Evolutionary conservation across 768 basidiomycete species (phyloP).

Genomic region (Kockovaella imperatae): DNA sequence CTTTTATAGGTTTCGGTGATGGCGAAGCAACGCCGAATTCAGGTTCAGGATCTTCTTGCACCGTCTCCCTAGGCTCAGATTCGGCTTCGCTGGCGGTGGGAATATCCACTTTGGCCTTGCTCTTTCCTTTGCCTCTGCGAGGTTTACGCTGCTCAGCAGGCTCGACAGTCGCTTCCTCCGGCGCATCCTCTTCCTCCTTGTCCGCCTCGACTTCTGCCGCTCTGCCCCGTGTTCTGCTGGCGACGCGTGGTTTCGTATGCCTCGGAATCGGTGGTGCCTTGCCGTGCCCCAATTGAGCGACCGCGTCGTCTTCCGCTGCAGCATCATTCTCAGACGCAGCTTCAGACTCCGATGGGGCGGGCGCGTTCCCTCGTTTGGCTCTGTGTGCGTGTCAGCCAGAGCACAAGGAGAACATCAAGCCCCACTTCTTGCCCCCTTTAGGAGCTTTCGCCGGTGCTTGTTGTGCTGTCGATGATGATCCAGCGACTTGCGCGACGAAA

Average conservation of each 20-base stretch:
- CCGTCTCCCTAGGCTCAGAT: not conserved
- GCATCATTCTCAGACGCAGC: not conserved
- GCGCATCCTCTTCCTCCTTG: not conserved
- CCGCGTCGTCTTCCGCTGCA: not conserved
- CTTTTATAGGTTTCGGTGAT: conserved; percentile 5
- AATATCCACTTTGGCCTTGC: conserved; percentile 1
- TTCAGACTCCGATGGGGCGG: not conserved
- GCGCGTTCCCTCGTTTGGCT: not conserved
- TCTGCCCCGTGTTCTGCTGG: conserved; percentile 1
- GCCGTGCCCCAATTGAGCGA: not conserved
- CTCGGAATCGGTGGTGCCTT: no score
- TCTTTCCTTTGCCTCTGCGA: conserved; percentile 2
- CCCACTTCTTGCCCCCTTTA: not conserved
- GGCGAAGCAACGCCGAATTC: no score
- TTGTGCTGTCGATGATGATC: not conserved
- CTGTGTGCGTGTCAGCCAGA: no score
- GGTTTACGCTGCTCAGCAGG: conserved; percentile 3
- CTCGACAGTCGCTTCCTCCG: conserved; percentile 5
- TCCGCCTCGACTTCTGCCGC: conserved; percentile 4
- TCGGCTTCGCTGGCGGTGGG: not conserved
- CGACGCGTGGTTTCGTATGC: no score
- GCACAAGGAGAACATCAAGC: no score
- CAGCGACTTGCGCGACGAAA: not conserved
- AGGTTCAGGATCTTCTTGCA: conserved; percentile 1
- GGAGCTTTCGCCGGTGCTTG: no score